Base-by-base conservation (phyloP, 768 basidiomycete species). In the Leccinum variicolor region DNA sequence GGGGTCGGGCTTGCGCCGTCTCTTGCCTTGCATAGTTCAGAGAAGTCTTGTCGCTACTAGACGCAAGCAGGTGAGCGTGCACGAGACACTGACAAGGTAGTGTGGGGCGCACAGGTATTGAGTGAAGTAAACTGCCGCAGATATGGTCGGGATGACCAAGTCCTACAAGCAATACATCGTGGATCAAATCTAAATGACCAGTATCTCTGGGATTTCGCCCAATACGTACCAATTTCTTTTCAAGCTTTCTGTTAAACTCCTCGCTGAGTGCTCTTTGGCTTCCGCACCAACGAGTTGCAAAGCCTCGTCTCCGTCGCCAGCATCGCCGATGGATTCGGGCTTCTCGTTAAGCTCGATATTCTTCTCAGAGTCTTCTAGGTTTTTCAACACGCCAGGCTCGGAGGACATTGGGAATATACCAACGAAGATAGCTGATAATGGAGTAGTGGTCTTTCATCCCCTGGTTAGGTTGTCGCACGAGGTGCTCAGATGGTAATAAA, bases 41-140 rank as follows among this genome's bases (percentile, higher is more conserved):
- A 13, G 84, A 82, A 4, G 85, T 86, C 75, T 88, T 89, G 69
- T 88, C 87, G 58, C 85, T 85, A 56, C 85, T 85, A 56, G 5
- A 56, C 39, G 43, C 4, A 55, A 46, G 53, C 48, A 39, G 17
- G 46, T 63, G 25, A 69, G 47, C 11, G 4, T 13, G 17, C 19
- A 10, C 21, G 25, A n/a, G n/a, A 14, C 25, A 47, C 26, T 14
- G 10, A 29, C 15, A 43, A 19, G 23, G n/a, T 29, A 6, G 46
- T 52, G 19, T 21, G 47, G 23, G 21, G 60, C 81, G 53, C 64
- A 86, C 83, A 87, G 66, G 62, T 81, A 87, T 63, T 87, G 84
- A 1, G 82, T 84, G 65, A 87, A 87, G 68, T 86, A 87, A 14
- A 87, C 85, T 3, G 84, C 82, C 2, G 84, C 84, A 60, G 81